Evolutionary conservation across 768 basidiomycete species (phyloP), one percentile per base, ranked within the genome.

Genomic region (Leucogyrophana mollusca): DNA sequence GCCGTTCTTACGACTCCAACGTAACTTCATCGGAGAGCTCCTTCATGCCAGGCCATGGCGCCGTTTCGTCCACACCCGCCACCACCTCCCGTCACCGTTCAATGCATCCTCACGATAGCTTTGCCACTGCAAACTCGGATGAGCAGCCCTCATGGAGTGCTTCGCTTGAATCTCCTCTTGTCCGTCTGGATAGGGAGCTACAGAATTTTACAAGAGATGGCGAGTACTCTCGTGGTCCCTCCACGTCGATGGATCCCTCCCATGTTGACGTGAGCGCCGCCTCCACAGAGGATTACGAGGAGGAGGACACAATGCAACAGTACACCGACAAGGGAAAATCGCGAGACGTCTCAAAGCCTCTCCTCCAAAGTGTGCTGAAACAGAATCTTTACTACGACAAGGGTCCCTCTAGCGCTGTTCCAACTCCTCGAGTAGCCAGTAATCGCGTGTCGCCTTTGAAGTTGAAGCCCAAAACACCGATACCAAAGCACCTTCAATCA

Each of bases 61-160:
- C 86, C 0, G 72, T 85, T 45, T 87, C 88, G 1, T 92, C 90
- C 2, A 92, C 90, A 1, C 91, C 90, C 14, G 84, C 87, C 8
- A 79, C 74, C 4, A 59, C 61, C 50, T 65, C 50, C 56, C 70
- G 49, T 9, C 49, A 60, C 24, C 65, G 66, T 43, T 57, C 61
- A 35, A 51, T 48, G 35, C 46, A 52, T 46, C 43, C 53, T 4
- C 55, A 71, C 33, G 61, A 74, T 50, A 73, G 56, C 37, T 75
- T 74, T 17, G 52, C 61, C 4, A 69, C 48, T 22, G 60, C 58
- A 53, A 72, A 51, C 54, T 57, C 60, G 4, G 73, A 73, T 11
- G 73, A 77, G 23, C 76, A 74, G 9, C 74, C 82, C 2, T 84
- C 85, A 11, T 92, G 87, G 87, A 76, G 77, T n/a, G 71, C 76